A percentile compares a stretch with the other conserved stretches of the same genome.
Conservation (phyloP, 306 rosid genomes). For the barrel medic (Medicago truncatula) region DNA sequence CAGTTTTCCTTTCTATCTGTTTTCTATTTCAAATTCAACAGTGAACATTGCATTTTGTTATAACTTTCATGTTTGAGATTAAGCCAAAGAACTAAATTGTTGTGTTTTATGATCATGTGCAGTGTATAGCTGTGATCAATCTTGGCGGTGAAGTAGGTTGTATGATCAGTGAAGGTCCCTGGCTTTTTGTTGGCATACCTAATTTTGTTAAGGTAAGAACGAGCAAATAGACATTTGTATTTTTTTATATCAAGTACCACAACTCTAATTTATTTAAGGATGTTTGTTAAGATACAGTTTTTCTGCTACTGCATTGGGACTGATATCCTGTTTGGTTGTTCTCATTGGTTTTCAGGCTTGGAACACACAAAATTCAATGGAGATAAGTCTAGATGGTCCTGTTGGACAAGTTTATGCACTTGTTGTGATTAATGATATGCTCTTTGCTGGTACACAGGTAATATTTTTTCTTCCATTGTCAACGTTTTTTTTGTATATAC, state of each 20-base stretch:
- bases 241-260: constrained; percentile 10
- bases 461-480: constrained; percentile 25
- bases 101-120: constrained; percentile 44
- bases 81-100: not conserved
- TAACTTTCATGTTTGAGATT: not conserved
- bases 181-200: constrained; percentile 93
- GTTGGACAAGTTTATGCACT: constrained; percentile 93
- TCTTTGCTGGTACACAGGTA: constrained; percentile 99
- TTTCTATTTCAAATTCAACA: constrained; percentile 32
- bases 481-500: not conserved
- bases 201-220: constrained; percentile 78
- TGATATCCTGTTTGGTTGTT: constrained; percentile 40
- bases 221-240: constrained; percentile 21
- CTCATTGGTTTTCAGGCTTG: constrained; percentile 72
- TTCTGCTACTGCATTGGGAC: not conserved
- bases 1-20: not conserved
- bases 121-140: constrained; percentile 69
- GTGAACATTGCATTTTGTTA: not conserved
- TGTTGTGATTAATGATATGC: constrained; percentile 82
- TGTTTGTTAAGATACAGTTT: not conserved
- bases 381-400: constrained; percentile 85
- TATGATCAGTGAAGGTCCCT: constrained; percentile 93
- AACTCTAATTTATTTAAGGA: constrained; percentile 23
- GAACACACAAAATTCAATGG: constrained; percentile 77
- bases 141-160: constrained; percentile 96